A percentile compares a stretch with the other conserved stretches of the same genome.
phyloP scores from a whole-genome alignment of 2,329 filamentous ascomycete genomes.

The Lachnellula hyalina region DNA sequence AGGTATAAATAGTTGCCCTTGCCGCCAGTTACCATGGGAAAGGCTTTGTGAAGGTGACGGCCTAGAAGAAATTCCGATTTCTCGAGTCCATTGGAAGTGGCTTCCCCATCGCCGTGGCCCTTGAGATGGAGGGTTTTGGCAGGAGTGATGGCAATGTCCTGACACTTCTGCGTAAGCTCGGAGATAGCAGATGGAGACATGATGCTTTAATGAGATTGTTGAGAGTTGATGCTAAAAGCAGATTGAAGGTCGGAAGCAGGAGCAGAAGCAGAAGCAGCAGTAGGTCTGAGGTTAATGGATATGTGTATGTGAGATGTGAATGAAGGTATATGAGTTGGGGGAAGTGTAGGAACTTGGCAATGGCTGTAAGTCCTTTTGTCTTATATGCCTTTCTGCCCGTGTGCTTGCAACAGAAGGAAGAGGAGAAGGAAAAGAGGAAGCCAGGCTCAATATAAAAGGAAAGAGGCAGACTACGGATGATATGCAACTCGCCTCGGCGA shows the following conservation, averaged over 20 bases:
- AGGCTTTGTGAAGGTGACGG: constrained; percentile 26
- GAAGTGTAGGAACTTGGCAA: background rate
- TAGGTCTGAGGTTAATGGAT: background rate
- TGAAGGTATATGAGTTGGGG: background rate
- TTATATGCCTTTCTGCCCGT: too few species aligned
- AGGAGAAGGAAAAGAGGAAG: background rate
- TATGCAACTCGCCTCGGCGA: background rate
- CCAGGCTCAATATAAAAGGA: background rate
- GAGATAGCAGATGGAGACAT: constrained; percentile 20
- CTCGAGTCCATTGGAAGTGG: constrained; percentile 7
- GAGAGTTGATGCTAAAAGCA: background rate
- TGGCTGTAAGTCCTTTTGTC: too few species aligned
- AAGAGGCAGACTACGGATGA: background rate
- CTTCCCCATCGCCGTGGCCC: constrained; percentile 7
- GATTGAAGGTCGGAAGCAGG: background rate
- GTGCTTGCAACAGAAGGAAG: too few species aligned
- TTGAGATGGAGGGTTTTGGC: constrained; percentile 5
- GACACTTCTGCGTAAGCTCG: constrained; percentile 5
- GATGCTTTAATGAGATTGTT: background rate
- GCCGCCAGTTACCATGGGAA: constrained; percentile 23
- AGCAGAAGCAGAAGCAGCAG: too few species aligned
- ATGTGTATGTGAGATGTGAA: background rate
- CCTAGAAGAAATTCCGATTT: constrained; percentile 23
- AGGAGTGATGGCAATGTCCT: background rate
- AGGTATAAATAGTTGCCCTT: constrained; percentile 27